Base-by-base conservation (phyloP, 2,329 filamentous ascomycete genomes). In the Ophiostoma sp. region DNA sequence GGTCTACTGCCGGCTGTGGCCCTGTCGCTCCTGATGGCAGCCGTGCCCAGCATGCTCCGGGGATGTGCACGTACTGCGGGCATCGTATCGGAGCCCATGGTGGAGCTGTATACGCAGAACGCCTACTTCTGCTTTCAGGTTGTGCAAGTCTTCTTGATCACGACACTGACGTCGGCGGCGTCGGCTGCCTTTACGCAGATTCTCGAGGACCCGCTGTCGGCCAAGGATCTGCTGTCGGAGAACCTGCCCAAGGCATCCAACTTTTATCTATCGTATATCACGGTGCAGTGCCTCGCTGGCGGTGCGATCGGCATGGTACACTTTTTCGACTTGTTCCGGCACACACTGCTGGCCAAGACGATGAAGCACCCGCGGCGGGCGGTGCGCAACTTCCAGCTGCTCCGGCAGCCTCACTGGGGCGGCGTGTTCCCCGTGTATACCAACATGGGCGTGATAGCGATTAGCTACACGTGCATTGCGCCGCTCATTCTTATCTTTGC, bases 251-350 rank as follows among this genome's bases (percentile, higher is more conserved):
- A 82, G 64, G 88, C 89, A 0, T 90, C 89, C 67, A 93, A 91
- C 76, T 93, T 93, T 75, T 94, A 92, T 75, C 84, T 93, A 18
- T 88, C 87, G 0, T 97, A 96, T 79, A 93, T 97, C 72, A 87
- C 96, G 55, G 82, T 97, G 0, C 92, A 97, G 77, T 93, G 92
- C 66, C 80, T 96, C 65, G 89, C 87, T 0, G 86, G 93, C 72
- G 89, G 91, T n/a, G 84, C 89, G 0, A 84, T 87, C 67, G 86
- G 89, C 12, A 78, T 97, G 12, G 84, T 93, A 52, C 90, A 93
- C 69, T 76, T 93, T 66, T 89, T 90, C 75, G 85, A 88, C 49
- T 72, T 85, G 3, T 70, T 77, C 66, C 73, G 75, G 36, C 76
- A 78, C 65, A 68, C 73, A 7, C 73, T 92, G 2, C 78, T 93